phyloP scores from a whole-genome alignment of 768 basidiomycete species.

The Cubamyces sp. region DNA sequence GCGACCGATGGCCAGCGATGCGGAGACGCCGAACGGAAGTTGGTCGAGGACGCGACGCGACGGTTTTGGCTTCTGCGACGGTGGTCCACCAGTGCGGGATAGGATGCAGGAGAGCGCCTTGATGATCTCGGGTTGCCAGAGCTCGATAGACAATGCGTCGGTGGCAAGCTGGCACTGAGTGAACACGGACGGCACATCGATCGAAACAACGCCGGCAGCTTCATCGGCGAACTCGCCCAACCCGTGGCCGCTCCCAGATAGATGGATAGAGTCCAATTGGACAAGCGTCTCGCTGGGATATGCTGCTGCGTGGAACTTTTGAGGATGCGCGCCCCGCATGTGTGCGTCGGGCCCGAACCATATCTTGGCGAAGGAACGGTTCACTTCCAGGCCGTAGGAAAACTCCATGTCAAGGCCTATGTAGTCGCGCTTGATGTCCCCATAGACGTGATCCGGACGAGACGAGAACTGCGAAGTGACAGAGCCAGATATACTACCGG shows the following conservation, averaged over 20 bases:
- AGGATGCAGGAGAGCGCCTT: conserved; percentile 56
- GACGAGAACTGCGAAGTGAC: conserved; percentile 47
- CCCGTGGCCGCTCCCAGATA: conserved; percentile 47
- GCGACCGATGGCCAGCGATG: conserved; percentile 61
- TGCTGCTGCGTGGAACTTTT: conserved; percentile 30
- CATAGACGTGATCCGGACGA: conserved; percentile 30
- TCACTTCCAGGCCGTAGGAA: conserved; percentile 45
- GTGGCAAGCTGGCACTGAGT: conserved; percentile 52
- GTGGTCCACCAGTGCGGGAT: not conserved
- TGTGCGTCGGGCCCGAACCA: conserved; percentile 25
- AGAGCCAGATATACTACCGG: conserved; percentile 52
- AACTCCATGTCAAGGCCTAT: conserved; percentile 51
- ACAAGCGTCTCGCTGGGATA: conserved; percentile 44
- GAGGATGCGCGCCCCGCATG: conserved; percentile 18
- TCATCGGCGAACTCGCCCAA: conserved; percentile 57
- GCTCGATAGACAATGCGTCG: conserved; percentile 64
- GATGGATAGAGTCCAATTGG: conserved; percentile 61
- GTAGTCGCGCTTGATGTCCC: conserved; percentile 38
- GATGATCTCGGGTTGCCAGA: conserved; percentile 68
- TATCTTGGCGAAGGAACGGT: conserved; percentile 60
- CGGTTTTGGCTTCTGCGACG: conserved; percentile 4
- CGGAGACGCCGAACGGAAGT: conserved; percentile 58
- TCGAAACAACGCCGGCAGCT: conserved; percentile 41
- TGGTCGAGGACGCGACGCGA: conserved; percentile 38
- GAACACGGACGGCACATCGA: conserved; percentile 48